Evolutionary conservation across 2,329 filamentous ascomycete genomes (phyloP).

Genomic region (Neonectria coccinea): DNA sequence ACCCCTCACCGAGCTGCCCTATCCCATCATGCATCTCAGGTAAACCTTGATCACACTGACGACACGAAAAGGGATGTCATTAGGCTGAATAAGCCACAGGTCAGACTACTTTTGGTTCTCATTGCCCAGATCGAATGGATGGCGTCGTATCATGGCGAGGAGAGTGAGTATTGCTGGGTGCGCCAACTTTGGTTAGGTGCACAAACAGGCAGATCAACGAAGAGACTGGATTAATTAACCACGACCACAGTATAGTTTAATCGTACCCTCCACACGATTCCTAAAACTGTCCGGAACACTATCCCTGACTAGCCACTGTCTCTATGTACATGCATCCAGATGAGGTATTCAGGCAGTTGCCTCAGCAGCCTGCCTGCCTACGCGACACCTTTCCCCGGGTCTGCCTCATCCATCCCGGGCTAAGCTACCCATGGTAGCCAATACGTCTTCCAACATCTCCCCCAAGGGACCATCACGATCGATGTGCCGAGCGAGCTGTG

Average conservation of each 20-base stretch:
- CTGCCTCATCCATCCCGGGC: conserved; percentile 16
- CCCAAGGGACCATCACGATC: conserved; percentile 49
- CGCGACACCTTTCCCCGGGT: neutral
- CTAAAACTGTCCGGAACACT: too few species aligned
- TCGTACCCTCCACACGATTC: too few species aligned
- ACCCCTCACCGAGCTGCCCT: conserved; percentile 39
- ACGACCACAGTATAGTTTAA: too few species aligned
- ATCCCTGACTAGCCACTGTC: too few species aligned
- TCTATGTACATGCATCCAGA: neutral
- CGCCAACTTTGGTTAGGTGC: too few species aligned
- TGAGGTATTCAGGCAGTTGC: neutral
- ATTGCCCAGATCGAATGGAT: too few species aligned
- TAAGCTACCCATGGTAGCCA: conserved; percentile 47
- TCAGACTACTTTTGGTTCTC: neutral
- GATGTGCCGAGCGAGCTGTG: conserved; percentile 53
- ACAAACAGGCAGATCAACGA: too few species aligned
- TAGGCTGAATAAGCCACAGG: conserved; percentile 38
- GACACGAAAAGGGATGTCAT: conserved; percentile 27
- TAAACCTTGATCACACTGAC: conserved; percentile 37
- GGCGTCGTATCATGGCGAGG: neutral
- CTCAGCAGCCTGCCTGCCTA: neutral
- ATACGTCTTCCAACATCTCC: conserved; percentile 61
- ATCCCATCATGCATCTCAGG: conserved; percentile 16
- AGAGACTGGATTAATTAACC: too few species aligned
- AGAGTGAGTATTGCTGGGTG: too few species aligned